Evolutionary conservation across 441 rosid species (phyloP).

Genomic region (Corymbia calophylla): DNA sequence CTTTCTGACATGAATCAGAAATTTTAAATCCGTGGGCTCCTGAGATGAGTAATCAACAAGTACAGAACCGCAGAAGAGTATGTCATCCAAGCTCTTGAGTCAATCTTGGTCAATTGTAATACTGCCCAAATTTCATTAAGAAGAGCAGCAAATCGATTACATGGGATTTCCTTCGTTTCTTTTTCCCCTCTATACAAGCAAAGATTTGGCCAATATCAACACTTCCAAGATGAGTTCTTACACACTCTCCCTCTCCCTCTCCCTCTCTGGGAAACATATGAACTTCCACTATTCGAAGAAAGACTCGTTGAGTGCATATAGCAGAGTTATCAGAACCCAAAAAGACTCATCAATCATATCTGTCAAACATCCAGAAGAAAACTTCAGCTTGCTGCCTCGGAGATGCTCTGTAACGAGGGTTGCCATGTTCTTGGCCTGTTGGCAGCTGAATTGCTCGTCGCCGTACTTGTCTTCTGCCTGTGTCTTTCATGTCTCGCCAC

Average conservation of each 20-base stretch:
- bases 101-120: not conserved
- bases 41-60: not conserved
- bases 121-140: not conserved
- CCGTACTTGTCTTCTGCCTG: constrained; percentile 23
- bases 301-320: not conserved
- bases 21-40: not conserved
- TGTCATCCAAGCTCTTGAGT: not conserved
- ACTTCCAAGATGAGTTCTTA: not conserved
- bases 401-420: constrained; percentile 84
- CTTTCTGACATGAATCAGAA: not conserved
- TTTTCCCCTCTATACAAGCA: not conserved
- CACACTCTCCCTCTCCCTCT: not conserved
- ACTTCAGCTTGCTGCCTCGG: constrained; percentile 45
- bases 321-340: not conserved
- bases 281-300: not conserved
- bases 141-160: not conserved
- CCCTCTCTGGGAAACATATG: not conserved
- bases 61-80: not conserved
- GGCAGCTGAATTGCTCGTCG: constrained; percentile 25
- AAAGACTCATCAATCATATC: not conserved
- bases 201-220: not conserved
- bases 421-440: constrained; percentile 72
- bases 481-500: constrained; percentile 43
- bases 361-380: not conserved
- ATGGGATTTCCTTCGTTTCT: not conserved